These are phyloP conservation scores for Caryopteris hybrid DNA, from an alignment of 305 asterid species.

Conservation along the genomic window DNA sequence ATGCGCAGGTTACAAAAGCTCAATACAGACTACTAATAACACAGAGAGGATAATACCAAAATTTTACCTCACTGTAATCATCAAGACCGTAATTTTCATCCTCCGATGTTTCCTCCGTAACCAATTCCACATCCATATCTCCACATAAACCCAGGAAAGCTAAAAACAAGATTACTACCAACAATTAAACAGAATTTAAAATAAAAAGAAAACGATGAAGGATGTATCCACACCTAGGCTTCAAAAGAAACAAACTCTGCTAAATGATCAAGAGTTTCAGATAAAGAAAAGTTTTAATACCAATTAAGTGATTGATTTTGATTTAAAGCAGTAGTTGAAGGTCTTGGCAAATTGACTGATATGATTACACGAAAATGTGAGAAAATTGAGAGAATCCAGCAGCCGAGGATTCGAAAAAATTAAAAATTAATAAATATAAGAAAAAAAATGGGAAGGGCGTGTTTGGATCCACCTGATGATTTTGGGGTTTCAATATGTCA, in stretches of 20 bases:
- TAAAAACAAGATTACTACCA: conserved; percentile 4
- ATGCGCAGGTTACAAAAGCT: not conserved
- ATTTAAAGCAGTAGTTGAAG: conserved; percentile 19
- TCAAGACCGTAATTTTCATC: conserved; percentile 55
- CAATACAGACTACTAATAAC: not conserved
- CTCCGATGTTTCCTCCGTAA: conserved; percentile 52
- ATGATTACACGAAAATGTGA: conserved; percentile 11
- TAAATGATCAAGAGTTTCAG: not conserved
- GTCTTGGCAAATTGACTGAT: conserved; percentile 7
- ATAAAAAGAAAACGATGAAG: not conserved
- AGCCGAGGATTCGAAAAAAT: not conserved
- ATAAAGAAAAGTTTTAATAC: too few species aligned
- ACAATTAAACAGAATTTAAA: not conserved
- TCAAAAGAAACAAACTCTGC: conserved; percentile 3
- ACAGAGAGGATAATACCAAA: not conserved
- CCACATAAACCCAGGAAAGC: conserved; percentile 31
- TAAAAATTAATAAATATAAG: not conserved
- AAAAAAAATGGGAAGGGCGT: not conserved
- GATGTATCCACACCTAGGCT: conserved; percentile 13
- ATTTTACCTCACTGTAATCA: conserved; percentile 57
- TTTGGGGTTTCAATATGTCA: too few species aligned
- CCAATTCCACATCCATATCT: conserved; percentile 80
- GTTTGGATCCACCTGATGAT: conserved; percentile 15
- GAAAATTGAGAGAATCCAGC: conserved; percentile 9
- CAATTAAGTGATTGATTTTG: conserved; percentile 14